Conservation (phyloP, 1,284 basidiomycete species). For the Ustilago loliicola region DNA sequence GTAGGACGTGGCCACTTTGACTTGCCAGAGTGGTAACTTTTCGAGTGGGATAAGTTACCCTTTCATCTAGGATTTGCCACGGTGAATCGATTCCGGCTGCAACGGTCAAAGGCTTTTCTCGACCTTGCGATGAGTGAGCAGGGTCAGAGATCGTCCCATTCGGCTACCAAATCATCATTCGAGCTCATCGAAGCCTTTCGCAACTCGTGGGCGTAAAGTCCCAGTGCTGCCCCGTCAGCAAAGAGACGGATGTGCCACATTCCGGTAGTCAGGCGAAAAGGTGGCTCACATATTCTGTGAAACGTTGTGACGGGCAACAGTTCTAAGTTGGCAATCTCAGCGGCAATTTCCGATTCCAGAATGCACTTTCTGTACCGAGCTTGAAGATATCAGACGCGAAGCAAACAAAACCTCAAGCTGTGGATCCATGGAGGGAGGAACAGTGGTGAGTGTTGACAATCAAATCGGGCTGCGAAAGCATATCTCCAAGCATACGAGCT, state of each 20-base stretch:
- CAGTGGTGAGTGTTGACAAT: too few relatives aligned
- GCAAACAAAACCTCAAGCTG: too few relatives aligned
- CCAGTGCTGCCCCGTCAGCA: not conserved
- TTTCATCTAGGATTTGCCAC: not conserved
- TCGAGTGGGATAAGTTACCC: too few relatives aligned
- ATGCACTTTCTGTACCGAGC: too few relatives aligned
- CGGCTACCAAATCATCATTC: not conserved
- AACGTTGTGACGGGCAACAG: not conserved
- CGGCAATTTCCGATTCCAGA: too few relatives aligned
- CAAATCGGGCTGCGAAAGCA: too few relatives aligned
- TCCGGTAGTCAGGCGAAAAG: constrained; percentile 6
- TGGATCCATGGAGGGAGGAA: too few relatives aligned
- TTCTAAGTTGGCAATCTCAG: too few relatives aligned
- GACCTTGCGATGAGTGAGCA: not conserved
- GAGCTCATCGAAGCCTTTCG: too few relatives aligned
- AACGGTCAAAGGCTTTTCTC: not conserved
- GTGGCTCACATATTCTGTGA: not conserved
- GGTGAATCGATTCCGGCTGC: not conserved
- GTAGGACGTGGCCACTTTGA: not conserved
- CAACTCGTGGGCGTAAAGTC: not conserved
- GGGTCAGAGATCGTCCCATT: not conserved
- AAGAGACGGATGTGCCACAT: not conserved
- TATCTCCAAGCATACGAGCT: too few relatives aligned
- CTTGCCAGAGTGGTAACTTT: not conserved
- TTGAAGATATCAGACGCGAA: too few relatives aligned